Percentiles rank a stretch among this genome's conserved stretches.
These are phyloP conservation scores for Cocos nucifera DNA, from an alignment of 176 grass and related monocot genomes.

Conservation along the genomic window DNA sequence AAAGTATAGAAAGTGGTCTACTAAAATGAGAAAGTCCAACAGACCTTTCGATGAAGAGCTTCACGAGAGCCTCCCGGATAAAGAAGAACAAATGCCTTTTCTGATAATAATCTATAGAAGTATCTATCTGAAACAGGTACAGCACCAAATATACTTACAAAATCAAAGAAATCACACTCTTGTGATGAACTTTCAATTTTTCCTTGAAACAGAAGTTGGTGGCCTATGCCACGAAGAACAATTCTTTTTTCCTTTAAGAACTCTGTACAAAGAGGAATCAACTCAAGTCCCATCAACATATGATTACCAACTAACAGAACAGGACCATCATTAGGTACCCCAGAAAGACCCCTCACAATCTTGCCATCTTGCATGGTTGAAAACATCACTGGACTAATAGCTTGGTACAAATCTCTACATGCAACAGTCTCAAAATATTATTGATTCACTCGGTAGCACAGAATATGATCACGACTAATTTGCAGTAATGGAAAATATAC, in stretches of 20 bases:
- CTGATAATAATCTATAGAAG: constrained; percentile 40
- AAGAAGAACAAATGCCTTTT: constrained; percentile 54
- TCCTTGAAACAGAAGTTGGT: constrained; percentile 41
- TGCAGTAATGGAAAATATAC: constrained; percentile 14
- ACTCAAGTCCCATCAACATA: constrained; percentile 57
- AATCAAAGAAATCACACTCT: constrained; percentile 59
- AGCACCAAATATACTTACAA: constrained; percentile 46
- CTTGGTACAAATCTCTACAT: constrained; percentile 30
- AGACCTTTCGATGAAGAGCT: constrained; percentile 55
- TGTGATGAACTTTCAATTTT: constrained; percentile 26
- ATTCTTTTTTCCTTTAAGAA: constrained; percentile 35
- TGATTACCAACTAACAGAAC: constrained; percentile 71
- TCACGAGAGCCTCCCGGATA: constrained; percentile 61
- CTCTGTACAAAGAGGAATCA: constrained; percentile 41
- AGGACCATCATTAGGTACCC: constrained; percentile 41
- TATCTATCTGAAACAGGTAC: constrained; percentile 37
- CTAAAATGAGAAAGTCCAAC: too few relatives aligned
- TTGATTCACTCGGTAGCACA: too few relatives aligned
- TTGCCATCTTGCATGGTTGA: constrained; percentile 44
- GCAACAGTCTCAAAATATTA: background rate
- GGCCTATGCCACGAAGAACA: constrained; percentile 43
- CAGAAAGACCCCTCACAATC: constrained; percentile 37
- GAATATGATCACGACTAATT: too few relatives aligned
- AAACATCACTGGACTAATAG: constrained; percentile 48
- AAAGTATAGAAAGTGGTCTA: too few relatives aligned